A percentile compares a stretch with the other conserved stretches of the same genome.
Conservation (phyloP, 2,329 filamentous ascomycete genomes). For the Pseudogymnoascus sp. region DNA sequence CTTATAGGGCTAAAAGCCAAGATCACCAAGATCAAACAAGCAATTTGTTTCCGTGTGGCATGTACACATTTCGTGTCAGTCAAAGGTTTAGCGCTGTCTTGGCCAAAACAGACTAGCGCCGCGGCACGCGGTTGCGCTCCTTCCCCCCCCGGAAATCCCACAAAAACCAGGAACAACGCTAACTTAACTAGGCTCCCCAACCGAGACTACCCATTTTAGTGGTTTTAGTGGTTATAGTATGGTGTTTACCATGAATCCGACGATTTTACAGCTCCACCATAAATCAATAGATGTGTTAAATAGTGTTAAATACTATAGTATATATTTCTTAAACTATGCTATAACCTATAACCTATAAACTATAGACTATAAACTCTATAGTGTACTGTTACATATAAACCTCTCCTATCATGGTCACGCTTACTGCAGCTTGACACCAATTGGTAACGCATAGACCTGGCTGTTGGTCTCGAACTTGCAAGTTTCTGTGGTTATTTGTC, state of each 20-base stretch:
- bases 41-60: neutral
- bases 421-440: conserved; percentile 26
- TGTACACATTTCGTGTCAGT: neutral
- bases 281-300: neutral
- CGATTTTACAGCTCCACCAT: neutral
- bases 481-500: conserved; percentile 22
- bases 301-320: neutral
- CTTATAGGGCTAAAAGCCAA: neutral
- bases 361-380: neutral
- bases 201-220: neutral
- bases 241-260: neutral
- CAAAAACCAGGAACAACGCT: conserved; percentile 2
- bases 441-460: conserved; percentile 42
- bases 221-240: too few relatives aligned
- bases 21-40: neutral
- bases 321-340: neutral
- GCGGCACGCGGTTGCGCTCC: neutral
- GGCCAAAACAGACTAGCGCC: neutral
- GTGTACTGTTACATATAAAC: neutral
- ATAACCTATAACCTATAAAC: too few relatives aligned
- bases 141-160: neutral
- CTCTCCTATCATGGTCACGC: neutral
- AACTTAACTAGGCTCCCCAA: neutral
- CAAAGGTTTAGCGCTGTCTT: neutral
- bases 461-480: conserved; percentile 36